Percentiles rank a stretch among this genome's conserved stretches.
Evolutionary conservation across 176 grass and related monocot species (phyloP).

Genomic region (Elymus sibiricus): DNA sequence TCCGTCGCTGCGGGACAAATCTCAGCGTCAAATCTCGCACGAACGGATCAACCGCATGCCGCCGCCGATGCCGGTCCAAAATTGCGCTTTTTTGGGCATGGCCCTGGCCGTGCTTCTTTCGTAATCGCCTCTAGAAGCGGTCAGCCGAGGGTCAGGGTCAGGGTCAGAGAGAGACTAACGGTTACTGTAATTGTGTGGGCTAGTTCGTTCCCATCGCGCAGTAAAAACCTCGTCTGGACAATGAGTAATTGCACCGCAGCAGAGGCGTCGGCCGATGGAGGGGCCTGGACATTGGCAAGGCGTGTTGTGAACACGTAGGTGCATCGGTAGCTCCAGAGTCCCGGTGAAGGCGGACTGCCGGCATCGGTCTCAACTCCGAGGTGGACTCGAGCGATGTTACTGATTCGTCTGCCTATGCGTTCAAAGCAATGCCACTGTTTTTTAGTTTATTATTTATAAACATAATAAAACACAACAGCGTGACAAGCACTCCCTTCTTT

Average conservation of each 20-base stretch:
- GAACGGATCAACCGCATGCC: constrained; percentile 32
- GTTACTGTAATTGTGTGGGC: background rate
- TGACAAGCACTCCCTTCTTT: background rate
- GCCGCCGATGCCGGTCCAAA: constrained; percentile 1
- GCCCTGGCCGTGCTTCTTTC: background rate
- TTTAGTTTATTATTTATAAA: background rate
- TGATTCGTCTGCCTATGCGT: constrained; percentile 27
- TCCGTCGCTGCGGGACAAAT: constrained; percentile 24
- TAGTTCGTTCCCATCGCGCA: background rate
- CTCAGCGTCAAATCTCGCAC: constrained; percentile 21
- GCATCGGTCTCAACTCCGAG: constrained; percentile 33
- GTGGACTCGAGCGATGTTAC: background rate
- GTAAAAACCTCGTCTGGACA: background rate
- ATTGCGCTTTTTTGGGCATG: background rate
- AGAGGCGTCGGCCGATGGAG: background rate
- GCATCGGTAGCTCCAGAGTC: background rate
- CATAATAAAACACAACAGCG: background rate
- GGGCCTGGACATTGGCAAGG: background rate
- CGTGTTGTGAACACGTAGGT: background rate
- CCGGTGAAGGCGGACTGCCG: background rate
- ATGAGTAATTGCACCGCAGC: background rate
- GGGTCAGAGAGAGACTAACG: background rate
- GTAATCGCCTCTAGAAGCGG: constrained; percentile 6
- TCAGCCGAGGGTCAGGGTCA: background rate
- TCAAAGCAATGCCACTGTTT: constrained; percentile 30